Percentiles rank a stretch among this genome's conserved stretches.
These are phyloP conservation scores for Chionographis japonica DNA, from an alignment of 106 monocot species.

Conservation along the genomic window DNA sequence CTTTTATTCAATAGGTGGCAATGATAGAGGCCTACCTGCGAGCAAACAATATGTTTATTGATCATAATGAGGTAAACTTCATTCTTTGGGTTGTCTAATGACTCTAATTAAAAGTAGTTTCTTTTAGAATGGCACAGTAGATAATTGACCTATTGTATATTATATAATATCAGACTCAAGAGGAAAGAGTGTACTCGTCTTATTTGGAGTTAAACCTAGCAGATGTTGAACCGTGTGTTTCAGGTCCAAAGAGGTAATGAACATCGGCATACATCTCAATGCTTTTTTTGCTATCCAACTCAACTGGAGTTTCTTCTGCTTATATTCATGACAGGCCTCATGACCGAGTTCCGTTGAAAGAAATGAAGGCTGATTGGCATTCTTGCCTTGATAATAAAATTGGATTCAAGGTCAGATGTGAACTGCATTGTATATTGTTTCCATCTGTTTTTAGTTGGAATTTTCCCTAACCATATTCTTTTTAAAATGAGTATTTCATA, in stretches of 20 bases:
- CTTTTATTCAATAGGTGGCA: slow-evolving; percentile 39
- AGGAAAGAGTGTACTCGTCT: slow-evolving; percentile 65
- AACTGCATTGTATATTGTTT: background rate
- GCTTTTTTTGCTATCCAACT: background rate
- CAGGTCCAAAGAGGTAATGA: slow-evolving; percentile 73
- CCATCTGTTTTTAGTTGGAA: too few relatives aligned
- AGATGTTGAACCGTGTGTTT: slow-evolving; percentile 71
- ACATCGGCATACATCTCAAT: background rate
- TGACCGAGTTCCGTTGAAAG: slow-evolving; percentile 78
- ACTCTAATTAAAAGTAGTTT: background rate
- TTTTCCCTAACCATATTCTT: too few relatives aligned
- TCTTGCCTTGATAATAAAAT: slow-evolving; percentile 76
- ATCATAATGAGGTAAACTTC: slow-evolving; percentile 70
- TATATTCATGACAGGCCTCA: slow-evolving; percentile 43
- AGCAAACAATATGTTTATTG: slow-evolving; percentile 95
- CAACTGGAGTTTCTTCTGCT: background rate
- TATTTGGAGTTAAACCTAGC: slow-evolving; percentile 65
- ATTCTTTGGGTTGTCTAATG: background rate
- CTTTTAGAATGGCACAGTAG: background rate
- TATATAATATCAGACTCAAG: slow-evolving; percentile 45
- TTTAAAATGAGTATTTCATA: too few relatives aligned
- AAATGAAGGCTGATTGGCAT: slow-evolving; percentile 86
- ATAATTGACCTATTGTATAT: background rate
- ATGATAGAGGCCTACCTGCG: slow-evolving; percentile 89
- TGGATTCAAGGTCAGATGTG: slow-evolving; percentile 73